These are phyloP conservation scores for Blastocystis sp. DNA, from an alignment of 352 stramenopile species.

Conservation along the genomic window DNA sequence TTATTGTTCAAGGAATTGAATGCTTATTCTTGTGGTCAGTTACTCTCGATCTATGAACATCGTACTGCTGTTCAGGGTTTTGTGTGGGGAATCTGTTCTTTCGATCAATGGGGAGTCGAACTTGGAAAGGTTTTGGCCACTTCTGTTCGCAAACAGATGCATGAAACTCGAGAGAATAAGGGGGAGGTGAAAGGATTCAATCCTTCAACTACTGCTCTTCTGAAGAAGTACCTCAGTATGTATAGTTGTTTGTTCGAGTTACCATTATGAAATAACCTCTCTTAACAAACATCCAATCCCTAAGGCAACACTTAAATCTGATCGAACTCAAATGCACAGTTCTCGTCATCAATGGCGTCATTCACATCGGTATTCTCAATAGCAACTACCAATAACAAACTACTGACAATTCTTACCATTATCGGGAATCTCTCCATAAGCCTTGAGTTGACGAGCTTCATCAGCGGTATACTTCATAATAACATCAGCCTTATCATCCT, in stretches of 20 bases:
- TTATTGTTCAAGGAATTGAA: conserved; percentile 91
- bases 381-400: conserved; percentile 69
- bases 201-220: conserved; percentile 82
- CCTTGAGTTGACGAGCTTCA: conserved; percentile 95
- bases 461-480: conserved; percentile 89
- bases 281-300: neutral
- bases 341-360: conserved; percentile 81
- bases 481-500: conserved; percentile 98
- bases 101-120: conserved; percentile 96
- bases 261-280: neutral
- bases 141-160: conserved; percentile 85
- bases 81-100: conserved; percentile 96
- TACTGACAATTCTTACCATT: conserved; percentile 72
- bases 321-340: conserved; percentile 85
- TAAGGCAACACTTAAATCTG: conserved; percentile 76
- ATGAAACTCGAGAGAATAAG: conserved; percentile 77
- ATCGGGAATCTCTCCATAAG: conserved; percentile 98
- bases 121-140: conserved; percentile 96
- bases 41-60: conserved; percentile 97
- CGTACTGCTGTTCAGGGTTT: conserved; percentile 92
- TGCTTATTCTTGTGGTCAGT: conserved; percentile 87
- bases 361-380: conserved; percentile 85
- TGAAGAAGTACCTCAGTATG: conserved; percentile 83
- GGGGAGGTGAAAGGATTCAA: conserved; percentile 88
- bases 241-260: neutral